A percentile compares a stretch with the other conserved stretches of the same genome.
Conservation (phyloP, 176 grass and related monocot genomes). For the Bolboschoenus planiculmis region DNA sequence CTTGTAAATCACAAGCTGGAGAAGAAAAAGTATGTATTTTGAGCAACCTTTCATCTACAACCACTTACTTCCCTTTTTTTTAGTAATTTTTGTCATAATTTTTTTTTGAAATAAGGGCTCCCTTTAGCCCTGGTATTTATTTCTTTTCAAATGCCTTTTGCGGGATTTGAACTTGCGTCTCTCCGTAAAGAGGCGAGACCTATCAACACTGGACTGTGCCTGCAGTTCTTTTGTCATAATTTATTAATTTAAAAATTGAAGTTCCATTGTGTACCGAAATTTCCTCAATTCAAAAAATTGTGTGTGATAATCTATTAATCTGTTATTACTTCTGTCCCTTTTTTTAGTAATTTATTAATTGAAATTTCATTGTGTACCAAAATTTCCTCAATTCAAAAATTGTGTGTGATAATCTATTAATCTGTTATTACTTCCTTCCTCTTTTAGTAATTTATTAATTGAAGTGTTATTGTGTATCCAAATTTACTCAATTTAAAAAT, state of each 20-base stretch:
- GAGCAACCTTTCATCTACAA: background rate
- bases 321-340: background rate
- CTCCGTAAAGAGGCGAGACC: too few relatives aligned
- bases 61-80: conserved; percentile 21
- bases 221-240: too few relatives aligned
- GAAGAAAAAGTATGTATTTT: conserved; percentile 65
- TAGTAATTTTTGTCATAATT: conserved; percentile 3
- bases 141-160: too few relatives aligned
- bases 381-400: background rate
- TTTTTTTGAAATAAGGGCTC: too few relatives aligned
- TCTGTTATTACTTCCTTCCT: background rate
- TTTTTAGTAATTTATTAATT: too few relatives aligned
- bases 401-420: background rate
- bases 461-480: background rate
- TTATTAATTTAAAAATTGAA: too few relatives aligned
- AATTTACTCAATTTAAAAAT: background rate
- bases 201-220: too few relatives aligned
- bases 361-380: too few relatives aligned
- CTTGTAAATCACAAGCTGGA: conserved; percentile 98
- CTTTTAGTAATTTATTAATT: background rate
- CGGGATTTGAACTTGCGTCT: too few relatives aligned
- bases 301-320: background rate
- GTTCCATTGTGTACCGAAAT: too few relatives aligned
- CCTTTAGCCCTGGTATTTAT: too few relatives aligned
- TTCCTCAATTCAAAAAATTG: background rate